Evolutionary conservation across 2,329 filamentous ascomycete genomes (phyloP).

Genomic region (Lasiodiplodia hormozganensis): DNA sequence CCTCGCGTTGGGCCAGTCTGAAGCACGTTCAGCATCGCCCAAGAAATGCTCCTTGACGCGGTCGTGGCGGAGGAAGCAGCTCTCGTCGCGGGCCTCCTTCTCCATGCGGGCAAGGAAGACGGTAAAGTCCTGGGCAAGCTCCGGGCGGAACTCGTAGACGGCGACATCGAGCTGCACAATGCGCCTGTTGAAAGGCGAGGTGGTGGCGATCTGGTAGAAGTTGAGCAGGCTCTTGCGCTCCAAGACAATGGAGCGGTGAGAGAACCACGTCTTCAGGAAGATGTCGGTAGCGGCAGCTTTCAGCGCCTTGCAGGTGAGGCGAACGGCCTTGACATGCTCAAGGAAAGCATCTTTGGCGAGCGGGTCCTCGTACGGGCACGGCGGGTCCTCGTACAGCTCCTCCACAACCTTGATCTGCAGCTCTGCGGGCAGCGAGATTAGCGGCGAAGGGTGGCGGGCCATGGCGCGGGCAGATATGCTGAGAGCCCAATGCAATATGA

Average conservation of each 20-base stretch:
- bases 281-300: conserved; percentile 29
- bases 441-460: background rate
- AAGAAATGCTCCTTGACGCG: conserved; percentile 13
- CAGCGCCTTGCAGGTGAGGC: conserved; percentile 31
- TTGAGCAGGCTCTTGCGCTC: conserved; percentile 30
- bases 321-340: conserved; percentile 30
- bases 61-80: conserved; percentile 18
- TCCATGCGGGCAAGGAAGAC: conserved; percentile 11
- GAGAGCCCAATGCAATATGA: background rate
- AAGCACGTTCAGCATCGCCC: conserved; percentile 1
- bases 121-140: background rate
- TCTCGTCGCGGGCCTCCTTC: conserved; percentile 13
- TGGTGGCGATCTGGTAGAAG: conserved; percentile 26
- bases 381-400: conserved; percentile 30
- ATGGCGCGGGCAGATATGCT: background rate
- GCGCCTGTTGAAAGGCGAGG: conserved; percentile 11
- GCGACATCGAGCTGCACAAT: conserved; percentile 10
- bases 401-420: conserved; percentile 32
- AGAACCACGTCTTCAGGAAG: conserved; percentile 32
- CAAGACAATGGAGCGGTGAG: conserved; percentile 28
- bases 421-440: conserved; percentile 31
- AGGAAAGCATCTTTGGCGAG: conserved; percentile 29
- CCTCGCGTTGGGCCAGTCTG: conserved; percentile 7
- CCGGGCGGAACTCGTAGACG: conserved; percentile 11
- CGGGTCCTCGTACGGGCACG: conserved; percentile 20